Percentiles rank a stretch among this genome's conserved stretches.
Evolutionary conservation across 176 grass and related monocot species (phyloP).

Genomic region (Eragrostis nindensis): DNA sequence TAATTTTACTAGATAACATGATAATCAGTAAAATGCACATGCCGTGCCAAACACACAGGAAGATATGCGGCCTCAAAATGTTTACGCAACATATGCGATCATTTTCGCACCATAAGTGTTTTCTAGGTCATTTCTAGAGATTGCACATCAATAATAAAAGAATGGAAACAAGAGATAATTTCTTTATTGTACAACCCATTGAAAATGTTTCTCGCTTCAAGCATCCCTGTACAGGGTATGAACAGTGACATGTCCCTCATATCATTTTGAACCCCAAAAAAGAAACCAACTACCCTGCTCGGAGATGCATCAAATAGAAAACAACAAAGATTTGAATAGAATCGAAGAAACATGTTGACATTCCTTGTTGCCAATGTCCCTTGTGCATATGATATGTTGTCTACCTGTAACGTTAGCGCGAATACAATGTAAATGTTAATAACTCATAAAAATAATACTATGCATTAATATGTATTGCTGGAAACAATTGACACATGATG

Average conservation of each 20-base stretch:
- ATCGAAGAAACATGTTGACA: conserved; percentile 41
- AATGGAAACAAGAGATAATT: conserved; percentile 7
- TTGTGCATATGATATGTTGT: conserved; percentile 47
- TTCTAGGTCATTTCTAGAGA: background rate
- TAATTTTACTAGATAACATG: too few species aligned
- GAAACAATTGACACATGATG: background rate
- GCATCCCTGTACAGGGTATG: conserved; percentile 39
- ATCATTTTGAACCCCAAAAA: conserved; percentile 35
- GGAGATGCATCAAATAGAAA: conserved; percentile 32
- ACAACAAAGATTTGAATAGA: conserved; percentile 64
- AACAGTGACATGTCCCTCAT: conserved; percentile 25
- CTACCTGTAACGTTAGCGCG: conserved; percentile 28
- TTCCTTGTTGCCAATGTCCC: conserved; percentile 45
- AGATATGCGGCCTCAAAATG: conserved; percentile 4
- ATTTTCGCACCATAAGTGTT: background rate
- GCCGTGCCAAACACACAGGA: background rate
- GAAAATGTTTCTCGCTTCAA: conserved; percentile 48
- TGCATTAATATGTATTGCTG: background rate
- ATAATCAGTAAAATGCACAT: conserved; percentile 6
- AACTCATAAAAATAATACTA: background rate
- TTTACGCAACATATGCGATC: conserved; percentile 1
- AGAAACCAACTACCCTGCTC: conserved; percentile 19
- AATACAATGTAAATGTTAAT: background rate
- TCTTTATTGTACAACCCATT: conserved; percentile 55
- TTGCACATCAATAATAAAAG: background rate